Evolutionary conservation across 2,329 filamentous ascomycete genomes (phyloP), one percentile per base, ranked within the genome.

Genomic region (Hymenoscyphus linearis): DNA sequence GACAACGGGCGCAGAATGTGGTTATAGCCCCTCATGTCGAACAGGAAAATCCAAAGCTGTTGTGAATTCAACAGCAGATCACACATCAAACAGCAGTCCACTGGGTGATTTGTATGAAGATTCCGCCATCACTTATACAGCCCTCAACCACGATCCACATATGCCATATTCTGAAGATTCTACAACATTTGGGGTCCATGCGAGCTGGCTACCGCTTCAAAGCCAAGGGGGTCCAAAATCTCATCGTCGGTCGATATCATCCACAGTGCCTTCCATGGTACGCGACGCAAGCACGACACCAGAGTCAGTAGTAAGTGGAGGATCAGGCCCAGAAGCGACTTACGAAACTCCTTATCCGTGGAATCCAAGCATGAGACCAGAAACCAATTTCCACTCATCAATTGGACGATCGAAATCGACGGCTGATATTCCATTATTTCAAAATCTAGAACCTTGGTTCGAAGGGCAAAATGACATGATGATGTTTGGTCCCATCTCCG

Each of bases 21-120:
- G 75, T 9, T 83, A 83, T 65, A 82, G 80, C 16, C 80, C 80
- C 1, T 82, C 80, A 0, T 80, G 77, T 65, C 74, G 80, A 57
- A 75, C 78, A 1, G 80, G 80, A 36, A 82, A 81, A 66, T 76
- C 78, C 14, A 37, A 81, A 80, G 64, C 72, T 77, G 60, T 65
- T 60, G 73, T 73, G 18, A 67, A 60, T 16, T 53, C 54, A 18
- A 18, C 37, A 50, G 31, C 27, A 40, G 59, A 56, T 36, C 37
- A 50, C 16, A 60, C 14, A 18, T 52, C 58, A 16, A 22, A 53
- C 14, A 56, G 53, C 37, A 31, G 26, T 18, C 12, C 53, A 16
- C 22, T 60, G 13, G 36, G 31, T n/a, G 35, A 60, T 25, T 60
- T 58, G n/a, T 57, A 58, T 22, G 58, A 60, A 60, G 60, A 61